Conservation (phyloP, 1,139 yeast species). For the Candida sanyaensis region DNA sequence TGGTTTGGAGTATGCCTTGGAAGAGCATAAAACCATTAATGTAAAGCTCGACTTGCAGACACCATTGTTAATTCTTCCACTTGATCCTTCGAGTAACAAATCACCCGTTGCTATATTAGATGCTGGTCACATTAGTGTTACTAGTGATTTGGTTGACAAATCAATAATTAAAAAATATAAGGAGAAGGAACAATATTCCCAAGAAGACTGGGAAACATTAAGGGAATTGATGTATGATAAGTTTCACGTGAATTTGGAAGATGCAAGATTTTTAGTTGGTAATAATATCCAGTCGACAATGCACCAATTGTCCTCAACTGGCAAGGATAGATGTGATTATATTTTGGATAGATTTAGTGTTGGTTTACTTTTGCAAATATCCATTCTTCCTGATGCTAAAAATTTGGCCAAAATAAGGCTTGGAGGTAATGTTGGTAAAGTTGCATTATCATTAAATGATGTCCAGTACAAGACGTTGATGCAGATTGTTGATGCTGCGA, state of each 20-base stretch:
- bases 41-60: conserved; percentile 89
- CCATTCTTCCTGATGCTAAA: conserved; percentile 80
- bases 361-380: conserved; percentile 72
- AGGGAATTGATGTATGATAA: conserved; percentile 88
- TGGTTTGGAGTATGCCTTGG: conserved; percentile 90
- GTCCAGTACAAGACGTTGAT: conserved; percentile 86
- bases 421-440: conserved; percentile 78
- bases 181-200: conserved; percentile 64
- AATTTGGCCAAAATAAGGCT: conserved; percentile 72
- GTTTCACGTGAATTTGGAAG: conserved; percentile 73
- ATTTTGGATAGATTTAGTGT: conserved; percentile 78
- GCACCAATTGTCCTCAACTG: conserved; percentile 59
- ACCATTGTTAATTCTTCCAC: conserved; percentile 86
- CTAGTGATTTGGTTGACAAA: conserved; percentile 78
- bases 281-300: conserved; percentile 77
- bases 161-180: conserved; percentile 73
- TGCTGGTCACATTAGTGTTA: conserved; percentile 91
- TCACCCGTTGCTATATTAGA: conserved; percentile 92
- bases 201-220: conserved; percentile 70
- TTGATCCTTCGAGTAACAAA: conserved; percentile 75
- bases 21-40: conserved; percentile 89
- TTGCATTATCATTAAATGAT: conserved; percentile 77
- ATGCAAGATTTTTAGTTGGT: conserved; percentile 88
- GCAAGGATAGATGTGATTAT: conserved; percentile 38
- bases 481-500: conserved; percentile 68